These are phyloP conservation scores for Spathaspora gorwiae DNA, from an alignment of 805 yeast genomes.

Conservation along the genomic window DNA sequence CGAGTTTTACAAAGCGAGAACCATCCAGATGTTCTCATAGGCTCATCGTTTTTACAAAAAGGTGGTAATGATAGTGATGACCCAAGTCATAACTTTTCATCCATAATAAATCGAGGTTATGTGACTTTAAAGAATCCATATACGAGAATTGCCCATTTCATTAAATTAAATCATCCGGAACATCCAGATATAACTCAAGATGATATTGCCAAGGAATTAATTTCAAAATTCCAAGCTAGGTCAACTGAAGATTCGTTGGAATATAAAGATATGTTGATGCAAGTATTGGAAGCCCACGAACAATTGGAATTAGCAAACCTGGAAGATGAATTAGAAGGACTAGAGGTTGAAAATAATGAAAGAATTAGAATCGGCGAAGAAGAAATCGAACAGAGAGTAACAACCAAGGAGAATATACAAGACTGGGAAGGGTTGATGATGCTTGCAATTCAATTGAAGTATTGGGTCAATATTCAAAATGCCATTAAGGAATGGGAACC, in stretches of 20 bases:
- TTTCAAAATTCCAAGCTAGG: slow-evolving; percentile 33
- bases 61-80: slow-evolving; percentile 17
- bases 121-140: slow-evolving; percentile 67
- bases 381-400: slow-evolving; percentile 44
- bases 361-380: slow-evolving; percentile 48
- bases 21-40: slow-evolving; percentile 71
- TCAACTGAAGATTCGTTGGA: slow-evolving; percentile 29
- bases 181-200: slow-evolving; percentile 56
- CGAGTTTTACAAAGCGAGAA: slow-evolving; percentile 63
- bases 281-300: slow-evolving; percentile 82
- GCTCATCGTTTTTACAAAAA: slow-evolving; percentile 15
- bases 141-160: slow-evolving; percentile 43
- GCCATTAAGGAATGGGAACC: slow-evolving; percentile 78
- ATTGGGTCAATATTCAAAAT: slow-evolving; percentile 74
- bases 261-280: slow-evolving; percentile 60
- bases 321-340: slow-evolving; percentile 51
- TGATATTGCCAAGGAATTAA: slow-evolving; percentile 40
- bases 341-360: slow-evolving; percentile 52
- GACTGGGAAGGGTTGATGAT: slow-evolving; percentile 58
- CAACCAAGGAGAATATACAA: slow-evolving; percentile 11
- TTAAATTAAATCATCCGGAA: slow-evolving; percentile 31
- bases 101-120: slow-evolving; percentile 70
- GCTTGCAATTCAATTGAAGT: slow-evolving; percentile 69
- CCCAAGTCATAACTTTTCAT: slow-evolving; percentile 31
- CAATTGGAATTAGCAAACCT: slow-evolving; percentile 60